Evolutionary conservation across 768 basidiomycete species (phyloP).

Genomic region (Albatrellus ellisii): DNA sequence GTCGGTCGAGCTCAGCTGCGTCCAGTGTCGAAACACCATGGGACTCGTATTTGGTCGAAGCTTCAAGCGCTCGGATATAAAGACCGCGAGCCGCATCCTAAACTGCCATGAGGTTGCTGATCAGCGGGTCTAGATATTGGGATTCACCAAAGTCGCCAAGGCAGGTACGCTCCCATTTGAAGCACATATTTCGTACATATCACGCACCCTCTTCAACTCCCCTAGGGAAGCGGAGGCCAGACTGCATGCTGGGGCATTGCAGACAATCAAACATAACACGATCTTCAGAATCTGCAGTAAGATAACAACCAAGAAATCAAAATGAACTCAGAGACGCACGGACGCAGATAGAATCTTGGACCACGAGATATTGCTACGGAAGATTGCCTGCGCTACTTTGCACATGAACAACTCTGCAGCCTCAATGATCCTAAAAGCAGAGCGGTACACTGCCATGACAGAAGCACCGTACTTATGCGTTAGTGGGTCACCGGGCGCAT

Average conservation of each 20-base stretch:
- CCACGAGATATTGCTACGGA: conserved; percentile 43
- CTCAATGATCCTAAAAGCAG: conserved; percentile 52
- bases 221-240: conserved; percentile 23
- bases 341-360: conserved; percentile 52
- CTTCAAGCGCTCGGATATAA: conserved; percentile 20
- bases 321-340: conserved; percentile 26
- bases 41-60: conserved; percentile 14
- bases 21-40: conserved; percentile 5
- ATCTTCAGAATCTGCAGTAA: conserved; percentile 23
- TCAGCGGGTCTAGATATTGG: background rate
- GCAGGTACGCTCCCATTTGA: conserved; percentile 15
- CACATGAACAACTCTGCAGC: conserved; percentile 32
- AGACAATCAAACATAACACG: conserved; percentile 25
- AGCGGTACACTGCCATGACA: conserved; percentile 59
- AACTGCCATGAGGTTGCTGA: background rate
- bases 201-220: conserved; percentile 21
- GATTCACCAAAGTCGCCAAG: conserved; percentile 14
- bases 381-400: conserved; percentile 24
- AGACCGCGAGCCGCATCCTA: conserved; percentile 21
- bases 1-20: conserved; percentile 20
- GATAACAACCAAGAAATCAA: background rate
- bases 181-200: conserved; percentile 20
- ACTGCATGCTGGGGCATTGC: conserved; percentile 23
- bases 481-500: conserved; percentile 40
- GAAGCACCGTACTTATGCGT: conserved; percentile 55